phyloP scores from a whole-genome alignment of 306 rosid species.

The Chamaecrista fasciculata region DNA sequence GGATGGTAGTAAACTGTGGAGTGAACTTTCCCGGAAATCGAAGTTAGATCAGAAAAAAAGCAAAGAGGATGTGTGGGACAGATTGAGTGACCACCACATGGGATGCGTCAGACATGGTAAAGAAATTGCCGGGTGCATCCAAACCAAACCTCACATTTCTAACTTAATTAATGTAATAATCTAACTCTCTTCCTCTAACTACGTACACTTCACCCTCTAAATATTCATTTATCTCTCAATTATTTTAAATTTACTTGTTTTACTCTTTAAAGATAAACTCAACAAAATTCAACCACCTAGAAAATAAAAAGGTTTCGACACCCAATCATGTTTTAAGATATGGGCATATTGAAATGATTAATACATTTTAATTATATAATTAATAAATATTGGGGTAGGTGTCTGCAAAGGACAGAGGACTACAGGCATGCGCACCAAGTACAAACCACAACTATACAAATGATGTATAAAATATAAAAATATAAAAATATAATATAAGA shows the following conservation, averaged over 20 bases:
- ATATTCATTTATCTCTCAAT: too few species aligned
- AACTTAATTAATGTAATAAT: neutral
- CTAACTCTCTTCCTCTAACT: too few species aligned
- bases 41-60: slow-evolving; percentile 41
- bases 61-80: slow-evolving; percentile 41
- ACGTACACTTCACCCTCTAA: too few species aligned
- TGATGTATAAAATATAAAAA: too few species aligned
- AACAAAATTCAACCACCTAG: too few species aligned
- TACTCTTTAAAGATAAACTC: too few species aligned
- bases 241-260: too few species aligned
- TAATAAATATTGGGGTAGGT: neutral
- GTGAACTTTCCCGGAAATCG: slow-evolving; percentile 70
- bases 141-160: neutral
- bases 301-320: too few species aligned
- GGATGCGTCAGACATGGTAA: slow-evolving; percentile 63
- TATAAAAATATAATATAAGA: too few species aligned
- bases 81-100: slow-evolving; percentile 70
- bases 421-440: slow-evolving; percentile 40
- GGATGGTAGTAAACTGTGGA: neutral
- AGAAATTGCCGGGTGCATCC: slow-evolving; percentile 22
- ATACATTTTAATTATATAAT: neutral
- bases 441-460: too few species aligned
- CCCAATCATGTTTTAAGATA: too few species aligned
- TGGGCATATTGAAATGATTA: too few species aligned
- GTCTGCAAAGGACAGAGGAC: slow-evolving; percentile 18